These are phyloP conservation scores for Ustilago lituana DNA, from an alignment of 1,284 basidiomycete species.

Conservation along the genomic window DNA sequence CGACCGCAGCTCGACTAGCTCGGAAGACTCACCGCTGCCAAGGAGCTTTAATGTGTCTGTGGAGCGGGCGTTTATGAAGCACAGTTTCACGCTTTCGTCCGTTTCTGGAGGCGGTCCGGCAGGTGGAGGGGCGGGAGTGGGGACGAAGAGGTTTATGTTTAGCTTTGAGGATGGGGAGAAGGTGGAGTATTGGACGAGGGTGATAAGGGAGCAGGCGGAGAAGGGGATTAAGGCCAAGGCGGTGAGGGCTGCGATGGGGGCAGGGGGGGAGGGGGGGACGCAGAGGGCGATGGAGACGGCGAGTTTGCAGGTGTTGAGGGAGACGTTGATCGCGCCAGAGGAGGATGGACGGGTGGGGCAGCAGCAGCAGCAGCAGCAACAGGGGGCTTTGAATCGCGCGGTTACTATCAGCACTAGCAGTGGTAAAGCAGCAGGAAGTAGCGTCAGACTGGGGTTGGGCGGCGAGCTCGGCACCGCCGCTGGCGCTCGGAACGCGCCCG, in stretches of 20 bases:
- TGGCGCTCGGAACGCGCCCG: no score
- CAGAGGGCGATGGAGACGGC: slow-evolving; percentile 26
- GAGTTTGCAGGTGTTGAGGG: slow-evolving; percentile 48
- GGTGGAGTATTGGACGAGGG: slow-evolving; percentile 22
- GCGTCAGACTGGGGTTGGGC: not conserved
- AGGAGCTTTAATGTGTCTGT: slow-evolving; percentile 47
- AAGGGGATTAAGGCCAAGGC: slow-evolving; percentile 15
- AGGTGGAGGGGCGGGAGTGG: no score
- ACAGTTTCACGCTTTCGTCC: slow-evolving; percentile 47
- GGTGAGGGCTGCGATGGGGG: not conserved
- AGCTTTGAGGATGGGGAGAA: slow-evolving; percentile 45
- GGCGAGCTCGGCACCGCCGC: slow-evolving; percentile 2
- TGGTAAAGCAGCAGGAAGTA: no score
- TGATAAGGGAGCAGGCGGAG: slow-evolving; percentile 16
- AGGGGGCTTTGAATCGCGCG: slow-evolving; percentile 7
- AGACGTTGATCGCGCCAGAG: slow-evolving; percentile 42
- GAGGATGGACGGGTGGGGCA: not conserved
- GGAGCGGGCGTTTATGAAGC: slow-evolving; percentile 58
- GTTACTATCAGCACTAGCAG: slow-evolving; percentile 17
- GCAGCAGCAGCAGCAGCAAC: not conserved
- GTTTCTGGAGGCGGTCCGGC: not conserved
- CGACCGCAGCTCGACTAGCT: no score
- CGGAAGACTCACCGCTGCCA: slow-evolving; percentile 40
- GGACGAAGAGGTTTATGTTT: slow-evolving; percentile 49
- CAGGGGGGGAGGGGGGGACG: not conserved